These are phyloP conservation scores for Aspergillus sclerotialis DNA, from an alignment of 2,329 filamentous ascomycete genomes.

Conservation along the genomic window DNA sequence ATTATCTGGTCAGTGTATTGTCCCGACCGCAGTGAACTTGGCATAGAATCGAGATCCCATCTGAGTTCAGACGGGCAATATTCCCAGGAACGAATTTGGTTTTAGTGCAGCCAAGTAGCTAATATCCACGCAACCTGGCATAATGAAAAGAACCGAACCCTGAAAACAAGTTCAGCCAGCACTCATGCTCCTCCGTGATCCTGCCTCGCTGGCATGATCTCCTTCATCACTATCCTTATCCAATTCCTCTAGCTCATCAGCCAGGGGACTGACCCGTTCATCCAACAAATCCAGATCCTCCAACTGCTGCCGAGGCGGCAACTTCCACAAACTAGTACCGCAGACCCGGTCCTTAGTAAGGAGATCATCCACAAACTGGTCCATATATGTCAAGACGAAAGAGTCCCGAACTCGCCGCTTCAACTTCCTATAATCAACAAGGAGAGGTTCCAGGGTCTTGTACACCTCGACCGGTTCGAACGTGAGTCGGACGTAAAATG, in stretches of 20 bases:
- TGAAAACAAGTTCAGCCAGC: constrained; percentile 30
- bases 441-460: constrained; percentile 67
- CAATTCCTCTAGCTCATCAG: constrained; percentile 51
- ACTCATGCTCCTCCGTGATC: constrained; percentile 11
- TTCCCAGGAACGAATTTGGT: too few relatives aligned
- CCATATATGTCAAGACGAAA: constrained; percentile 71
- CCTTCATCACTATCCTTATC: constrained; percentile 26
- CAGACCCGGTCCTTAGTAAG: constrained; percentile 84
- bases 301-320: constrained; percentile 71
- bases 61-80: too few relatives aligned
- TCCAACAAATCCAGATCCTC: constrained; percentile 88
- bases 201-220: constrained; percentile 16
- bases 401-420: constrained; percentile 67
- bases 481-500: constrained; percentile 89
- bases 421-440: constrained; percentile 78
- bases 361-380: constrained; percentile 90
- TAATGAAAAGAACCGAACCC: too few relatives aligned
- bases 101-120: too few relatives aligned
- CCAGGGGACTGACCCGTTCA: constrained; percentile 74
- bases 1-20: too few relatives aligned
- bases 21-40: too few relatives aligned
- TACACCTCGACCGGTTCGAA: constrained; percentile 78
- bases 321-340: constrained; percentile 84
- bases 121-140: too few relatives aligned
- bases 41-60: too few relatives aligned